These are phyloP conservation scores for Fusarium beomiforme DNA, from an alignment of 2,329 filamentous ascomycete genomes.

Conservation along the genomic window DNA sequence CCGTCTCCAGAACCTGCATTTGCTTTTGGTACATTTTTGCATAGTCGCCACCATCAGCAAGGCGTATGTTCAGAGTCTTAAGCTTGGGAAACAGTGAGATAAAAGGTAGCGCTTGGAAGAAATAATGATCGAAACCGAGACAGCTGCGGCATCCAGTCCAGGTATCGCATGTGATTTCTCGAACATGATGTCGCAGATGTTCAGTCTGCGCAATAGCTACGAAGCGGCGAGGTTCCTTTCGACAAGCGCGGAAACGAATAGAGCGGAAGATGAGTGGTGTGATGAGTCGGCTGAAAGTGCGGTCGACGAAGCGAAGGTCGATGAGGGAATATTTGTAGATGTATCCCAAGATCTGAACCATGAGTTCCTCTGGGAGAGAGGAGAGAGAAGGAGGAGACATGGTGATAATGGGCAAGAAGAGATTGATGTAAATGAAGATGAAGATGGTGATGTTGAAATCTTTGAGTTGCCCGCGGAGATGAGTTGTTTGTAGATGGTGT, in stretches of 20 bases:
- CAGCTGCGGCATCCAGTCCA: not conserved
- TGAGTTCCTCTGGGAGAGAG: not conserved
- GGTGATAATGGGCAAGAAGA: not conserved
- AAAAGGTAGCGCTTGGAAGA: conserved; percentile 2
- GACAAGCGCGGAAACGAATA: conserved; percentile 1
- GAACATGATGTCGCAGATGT: not conserved
- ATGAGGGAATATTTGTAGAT: not conserved
- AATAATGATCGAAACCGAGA: too few species aligned
- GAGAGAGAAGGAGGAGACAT: not conserved
- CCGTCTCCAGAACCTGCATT: not conserved
- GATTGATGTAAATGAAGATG: not conserved
- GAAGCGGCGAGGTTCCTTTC: not conserved
- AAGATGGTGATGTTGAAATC: not conserved
- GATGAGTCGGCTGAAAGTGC: not conserved
- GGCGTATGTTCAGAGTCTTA: conserved; percentile 1
- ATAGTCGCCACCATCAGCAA: not conserved
- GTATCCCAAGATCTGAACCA: not conserved
- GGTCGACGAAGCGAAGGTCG: not conserved
- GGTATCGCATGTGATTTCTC: conserved; percentile 14
- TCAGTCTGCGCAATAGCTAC: not conserved
- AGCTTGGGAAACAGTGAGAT: conserved; percentile 4
- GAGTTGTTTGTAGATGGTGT: not conserved
- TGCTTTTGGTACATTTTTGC: not conserved
- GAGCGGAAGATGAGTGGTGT: not conserved
- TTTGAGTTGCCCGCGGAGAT: not conserved